Conservation (phyloP, 208 protist species). For the Acanthamoeba rhysodes region DNA sequence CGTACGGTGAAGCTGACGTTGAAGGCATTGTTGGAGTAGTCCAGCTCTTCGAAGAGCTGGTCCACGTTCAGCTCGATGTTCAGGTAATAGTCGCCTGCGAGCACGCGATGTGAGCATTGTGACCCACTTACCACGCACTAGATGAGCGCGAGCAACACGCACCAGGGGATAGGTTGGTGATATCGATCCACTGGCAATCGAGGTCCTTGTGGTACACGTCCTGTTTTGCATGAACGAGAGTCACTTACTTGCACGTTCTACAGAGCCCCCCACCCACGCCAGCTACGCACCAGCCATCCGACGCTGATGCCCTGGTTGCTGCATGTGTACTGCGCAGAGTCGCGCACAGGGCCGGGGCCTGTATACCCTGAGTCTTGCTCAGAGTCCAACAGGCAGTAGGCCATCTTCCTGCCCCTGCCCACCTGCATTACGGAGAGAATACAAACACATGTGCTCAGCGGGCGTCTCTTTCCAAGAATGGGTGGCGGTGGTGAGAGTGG, state of each 20-base stretch:
- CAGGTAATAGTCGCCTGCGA: background rate
- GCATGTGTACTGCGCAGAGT: slow-evolving; percentile 1
- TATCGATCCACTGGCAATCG: slow-evolving; percentile 66
- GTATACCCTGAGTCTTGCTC: background rate
- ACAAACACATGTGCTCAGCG: too few species aligned
- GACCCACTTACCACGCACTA: background rate
- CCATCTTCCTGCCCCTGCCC: background rate
- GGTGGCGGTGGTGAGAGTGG: too few species aligned
- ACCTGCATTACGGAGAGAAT: background rate
- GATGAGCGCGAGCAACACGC: background rate
- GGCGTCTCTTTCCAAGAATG: too few species aligned
- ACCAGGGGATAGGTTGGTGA: slow-evolving; percentile 1
- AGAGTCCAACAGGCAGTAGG: slow-evolving; percentile 19
- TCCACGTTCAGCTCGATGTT: slow-evolving; percentile 1
- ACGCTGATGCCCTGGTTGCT: slow-evolving; percentile 61
- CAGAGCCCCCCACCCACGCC: too few species aligned
- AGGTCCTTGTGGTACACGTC: slow-evolving; percentile 13
- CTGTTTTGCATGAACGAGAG: too few species aligned
- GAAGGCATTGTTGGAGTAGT: slow-evolving; percentile 61
- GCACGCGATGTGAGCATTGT: too few species aligned
- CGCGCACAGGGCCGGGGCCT: background rate
- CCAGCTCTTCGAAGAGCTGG: background rate
- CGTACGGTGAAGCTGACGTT: background rate
- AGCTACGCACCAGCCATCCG: background rate
- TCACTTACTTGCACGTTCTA: too few species aligned